Evolutionary conservation across 2,329 filamentous ascomycete species (phyloP), one percentile per base, ranked within the genome.

Genomic region (Claviceps digitariae): DNA sequence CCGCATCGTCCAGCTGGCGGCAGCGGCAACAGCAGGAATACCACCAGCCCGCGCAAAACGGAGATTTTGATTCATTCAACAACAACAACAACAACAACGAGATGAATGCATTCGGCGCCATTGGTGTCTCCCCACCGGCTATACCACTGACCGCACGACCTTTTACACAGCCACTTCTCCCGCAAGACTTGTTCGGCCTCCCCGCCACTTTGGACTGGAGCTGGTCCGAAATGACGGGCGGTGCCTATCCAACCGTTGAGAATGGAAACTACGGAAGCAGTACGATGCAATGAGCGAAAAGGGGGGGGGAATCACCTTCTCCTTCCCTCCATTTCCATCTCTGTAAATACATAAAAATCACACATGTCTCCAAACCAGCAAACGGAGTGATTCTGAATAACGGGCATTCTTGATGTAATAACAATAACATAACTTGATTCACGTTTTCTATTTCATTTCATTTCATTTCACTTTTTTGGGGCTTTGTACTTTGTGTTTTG

Each of bases 131-230:
- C 13, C 53, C 56, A 8, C 56, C 56, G 4, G 44, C 53, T 9
- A 17, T 57, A 10, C 25, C 56, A 4, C 36, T 55, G 48, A 51
- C 52, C 7, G 63, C 64, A n/a, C 64, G 63, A 8, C 58, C 58
- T 43, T 90, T 90, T 63, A 85, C 90, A 62, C 87, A 94, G 59
- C 90, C 90, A 0, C 85, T 95, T 62, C 81, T 97, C 23, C 91
- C 93, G 4, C 89, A 91, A 61, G 93, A 97, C 69, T 70, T 97
- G 27, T 98, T 93, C 82, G 86, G 91, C 66, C 84, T 97, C 80
- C 90, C 91, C 1, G 95, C 95, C 84, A 94, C 88, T 2, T 77
- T 97, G 23, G 91, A 97, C 65, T 96, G 90, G 90, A 89, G 79
- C 63, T 84, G 80, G 78, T 79, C 80, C 1, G 81, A 83, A 66